These are phyloP conservation scores for Setomelanomma holmii DNA, from an alignment of 2,329 filamentous ascomycete species.

Conservation along the genomic window DNA sequence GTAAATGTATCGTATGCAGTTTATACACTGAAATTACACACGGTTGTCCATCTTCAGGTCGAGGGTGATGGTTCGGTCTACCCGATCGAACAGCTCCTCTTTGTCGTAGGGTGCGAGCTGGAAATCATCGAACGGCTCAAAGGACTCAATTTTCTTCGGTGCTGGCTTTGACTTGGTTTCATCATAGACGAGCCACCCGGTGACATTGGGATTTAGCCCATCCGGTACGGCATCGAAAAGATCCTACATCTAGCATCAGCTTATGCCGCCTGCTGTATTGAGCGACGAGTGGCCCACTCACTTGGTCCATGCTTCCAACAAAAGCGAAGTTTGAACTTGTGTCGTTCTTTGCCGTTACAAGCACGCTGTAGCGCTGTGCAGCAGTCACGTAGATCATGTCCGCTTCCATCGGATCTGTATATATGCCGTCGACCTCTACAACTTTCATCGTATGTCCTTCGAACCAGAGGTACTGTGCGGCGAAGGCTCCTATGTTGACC, in stretches of 20 bases:
- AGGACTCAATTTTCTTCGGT: constrained; percentile 65
- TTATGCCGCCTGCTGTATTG: neutral
- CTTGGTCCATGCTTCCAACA: constrained; percentile 57
- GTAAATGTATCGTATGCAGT: too few relatives aligned
- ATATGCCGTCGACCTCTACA: constrained; percentile 74
- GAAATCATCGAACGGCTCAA: constrained; percentile 77
- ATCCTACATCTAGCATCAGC: constrained; percentile 36
- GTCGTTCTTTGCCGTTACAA: constrained; percentile 67
- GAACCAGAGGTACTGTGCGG: constrained; percentile 73
- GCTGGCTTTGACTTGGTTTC: constrained; percentile 54
- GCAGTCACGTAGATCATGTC: constrained; percentile 70
- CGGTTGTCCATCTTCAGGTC: constrained; percentile 67
- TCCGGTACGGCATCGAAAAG: constrained; percentile 72
- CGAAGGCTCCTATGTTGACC: constrained; percentile 74
- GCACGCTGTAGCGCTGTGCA: constrained; percentile 73
- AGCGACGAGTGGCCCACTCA: constrained; percentile 13
- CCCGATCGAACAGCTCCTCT: constrained; percentile 64
- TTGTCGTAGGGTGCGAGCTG: constrained; percentile 73
- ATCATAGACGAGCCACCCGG: constrained; percentile 64
- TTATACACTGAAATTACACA: too few relatives aligned
- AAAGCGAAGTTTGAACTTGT: constrained; percentile 67
- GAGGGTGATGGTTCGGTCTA: constrained; percentile 69
- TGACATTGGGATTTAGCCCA: constrained; percentile 70
- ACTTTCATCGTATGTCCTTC: constrained; percentile 71
- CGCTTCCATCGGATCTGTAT: constrained; percentile 66